A percentile compares a stretch with the other conserved stretches of the same genome.
phyloP scores from a whole-genome alignment of 495 filamentous ascomycete species.

The Lentithecium fluviatile region DNA sequence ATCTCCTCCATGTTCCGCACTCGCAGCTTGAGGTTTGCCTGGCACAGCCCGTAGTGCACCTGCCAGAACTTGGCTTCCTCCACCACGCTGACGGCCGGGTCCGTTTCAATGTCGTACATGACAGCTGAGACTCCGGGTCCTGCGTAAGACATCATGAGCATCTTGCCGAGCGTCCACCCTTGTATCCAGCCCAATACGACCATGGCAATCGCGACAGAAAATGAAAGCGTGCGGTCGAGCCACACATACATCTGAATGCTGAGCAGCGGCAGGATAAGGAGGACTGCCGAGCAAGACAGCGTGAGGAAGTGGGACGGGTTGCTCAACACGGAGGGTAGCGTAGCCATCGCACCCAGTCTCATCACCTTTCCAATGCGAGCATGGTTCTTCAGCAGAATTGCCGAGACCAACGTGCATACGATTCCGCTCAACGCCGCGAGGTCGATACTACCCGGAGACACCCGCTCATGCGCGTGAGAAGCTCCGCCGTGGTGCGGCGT shows the following conservation, averaged over 20 bases:
- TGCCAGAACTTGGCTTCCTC: slow-evolving; percentile 97
- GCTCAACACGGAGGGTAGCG: slow-evolving; percentile 73
- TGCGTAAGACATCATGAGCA: slow-evolving; percentile 91
- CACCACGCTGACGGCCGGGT: slow-evolving; percentile 69
- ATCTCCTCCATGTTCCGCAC: slow-evolving; percentile 65
- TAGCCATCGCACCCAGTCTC: slow-evolving; percentile 78
- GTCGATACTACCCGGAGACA: slow-evolving; percentile 74
- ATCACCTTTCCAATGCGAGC: slow-evolving; percentile 83
- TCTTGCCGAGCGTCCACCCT: slow-evolving; percentile 79
- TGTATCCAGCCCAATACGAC: slow-evolving; percentile 78
- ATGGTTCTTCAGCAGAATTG: slow-evolving; percentile 86
- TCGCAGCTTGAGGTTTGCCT: slow-evolving; percentile 86
- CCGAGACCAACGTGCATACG: slow-evolving; percentile 80
- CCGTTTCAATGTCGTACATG: slow-evolving; percentile 77
- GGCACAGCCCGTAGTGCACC: slow-evolving; percentile 93
- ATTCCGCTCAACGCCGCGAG: slow-evolving; percentile 83
- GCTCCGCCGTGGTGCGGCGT: slow-evolving; percentile 62
- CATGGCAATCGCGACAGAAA: slow-evolving; percentile 79
- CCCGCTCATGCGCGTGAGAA: slow-evolving; percentile 60
- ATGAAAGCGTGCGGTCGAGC: slow-evolving; percentile 79
- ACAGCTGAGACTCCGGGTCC: slow-evolving; percentile 68
- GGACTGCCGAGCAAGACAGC: slow-evolving; percentile 73
- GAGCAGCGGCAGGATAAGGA: slow-evolving; percentile 81
- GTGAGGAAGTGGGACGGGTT: slow-evolving; percentile 96
- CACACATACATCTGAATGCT: slow-evolving; percentile 69